Percentiles rank a stretch among this genome's conserved stretches.
These are phyloP conservation scores for Amanita molliuscula DNA, from an alignment of 768 basidiomycete genomes.

Conservation along the genomic window DNA sequence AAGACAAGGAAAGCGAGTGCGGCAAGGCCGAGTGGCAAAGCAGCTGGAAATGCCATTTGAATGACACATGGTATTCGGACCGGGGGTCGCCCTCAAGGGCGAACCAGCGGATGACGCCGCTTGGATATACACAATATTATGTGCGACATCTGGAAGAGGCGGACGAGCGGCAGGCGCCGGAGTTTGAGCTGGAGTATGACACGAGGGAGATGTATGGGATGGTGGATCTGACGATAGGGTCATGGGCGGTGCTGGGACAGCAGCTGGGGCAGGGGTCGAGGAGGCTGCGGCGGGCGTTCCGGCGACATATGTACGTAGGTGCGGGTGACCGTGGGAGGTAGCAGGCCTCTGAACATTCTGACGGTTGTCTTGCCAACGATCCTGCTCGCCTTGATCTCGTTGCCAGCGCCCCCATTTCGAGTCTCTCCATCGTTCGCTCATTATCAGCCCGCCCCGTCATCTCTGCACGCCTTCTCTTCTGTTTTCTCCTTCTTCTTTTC, in stretches of 20 bases:
- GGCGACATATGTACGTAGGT: constrained; percentile 54
- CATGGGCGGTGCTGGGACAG: constrained; percentile 62
- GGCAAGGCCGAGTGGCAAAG: constrained; percentile 39
- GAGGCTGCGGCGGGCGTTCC: constrained; percentile 55
- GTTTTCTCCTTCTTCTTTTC: constrained; percentile 13
- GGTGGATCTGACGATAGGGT: constrained; percentile 67
- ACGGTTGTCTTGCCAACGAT: constrained; percentile 37
- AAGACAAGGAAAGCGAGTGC: constrained; percentile 36
- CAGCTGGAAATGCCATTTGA: constrained; percentile 55
- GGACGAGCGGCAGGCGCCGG: constrained; percentile 38
- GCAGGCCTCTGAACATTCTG: constrained; percentile 5
- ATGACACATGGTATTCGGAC: constrained; percentile 52
- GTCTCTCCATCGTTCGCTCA: constrained; percentile 18
- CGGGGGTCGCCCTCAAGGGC: constrained; percentile 56
- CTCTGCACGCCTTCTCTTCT: constrained; percentile 14
- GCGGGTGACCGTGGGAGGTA: constrained; percentile 12
- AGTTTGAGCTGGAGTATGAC: constrained; percentile 71
- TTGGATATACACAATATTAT: constrained; percentile 84
- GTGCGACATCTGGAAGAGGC: constrained; percentile 45
- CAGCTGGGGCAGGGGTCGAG: constrained; percentile 41
- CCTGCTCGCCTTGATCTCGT: constrained; percentile 11
- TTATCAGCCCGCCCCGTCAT: constrained; percentile 22
- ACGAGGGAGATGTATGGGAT: constrained; percentile 57
- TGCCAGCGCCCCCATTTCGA: constrained; percentile 11
- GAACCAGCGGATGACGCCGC: constrained; percentile 60